These are phyloP conservation scores for Acanthamoeba healyi DNA, from an alignment of 208 protist genomes.

Conservation along the genomic window DNA sequence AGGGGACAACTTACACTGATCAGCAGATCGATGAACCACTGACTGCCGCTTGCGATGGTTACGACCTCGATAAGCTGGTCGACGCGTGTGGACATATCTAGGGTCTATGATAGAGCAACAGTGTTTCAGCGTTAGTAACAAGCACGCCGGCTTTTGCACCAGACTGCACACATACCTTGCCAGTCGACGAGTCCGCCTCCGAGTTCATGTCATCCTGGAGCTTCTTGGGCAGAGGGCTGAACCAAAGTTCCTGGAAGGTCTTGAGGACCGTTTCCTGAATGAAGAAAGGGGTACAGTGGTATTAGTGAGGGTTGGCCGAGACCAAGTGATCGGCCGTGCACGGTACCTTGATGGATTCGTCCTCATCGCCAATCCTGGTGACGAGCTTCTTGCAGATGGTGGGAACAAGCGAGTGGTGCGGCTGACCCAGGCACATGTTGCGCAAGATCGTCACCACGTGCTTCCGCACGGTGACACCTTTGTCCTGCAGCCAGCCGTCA, in stretches of 20 bases:
- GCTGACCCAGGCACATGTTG: conserved; percentile 66
- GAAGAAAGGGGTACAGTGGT: neutral
- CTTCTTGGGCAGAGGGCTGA: conserved; percentile 30
- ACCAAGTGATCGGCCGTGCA: too few species aligned
- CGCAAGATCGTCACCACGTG: conserved; percentile 71
- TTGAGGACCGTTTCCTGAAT: conserved; percentile 39
- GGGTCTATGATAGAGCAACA: neutral
- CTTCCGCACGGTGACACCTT: conserved; percentile 58
- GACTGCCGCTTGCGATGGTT: neutral
- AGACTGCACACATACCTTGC: too few species aligned
- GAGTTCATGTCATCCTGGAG: neutral
- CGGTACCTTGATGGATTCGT: conserved; percentile 35
- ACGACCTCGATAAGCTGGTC: conserved; percentile 64
- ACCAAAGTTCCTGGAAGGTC: conserved; percentile 69
- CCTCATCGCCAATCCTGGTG: conserved; percentile 51
- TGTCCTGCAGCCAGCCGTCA: too few species aligned
- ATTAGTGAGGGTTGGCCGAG: neutral
- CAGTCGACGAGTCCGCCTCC: neutral
- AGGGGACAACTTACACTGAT: neutral
- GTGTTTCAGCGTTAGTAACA: too few species aligned
- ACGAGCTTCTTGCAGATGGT: conserved; percentile 67
- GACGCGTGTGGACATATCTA: conserved; percentile 32
- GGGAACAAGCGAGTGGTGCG: conserved; percentile 3
- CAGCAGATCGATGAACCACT: conserved; percentile 62
- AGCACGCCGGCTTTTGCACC: too few species aligned